A percentile compares a stretch with the other conserved stretches of the same genome.
Evolutionary conservation across 805 yeast species (phyloP).

Genomic region (Wickerhamomyces bovis): DNA sequence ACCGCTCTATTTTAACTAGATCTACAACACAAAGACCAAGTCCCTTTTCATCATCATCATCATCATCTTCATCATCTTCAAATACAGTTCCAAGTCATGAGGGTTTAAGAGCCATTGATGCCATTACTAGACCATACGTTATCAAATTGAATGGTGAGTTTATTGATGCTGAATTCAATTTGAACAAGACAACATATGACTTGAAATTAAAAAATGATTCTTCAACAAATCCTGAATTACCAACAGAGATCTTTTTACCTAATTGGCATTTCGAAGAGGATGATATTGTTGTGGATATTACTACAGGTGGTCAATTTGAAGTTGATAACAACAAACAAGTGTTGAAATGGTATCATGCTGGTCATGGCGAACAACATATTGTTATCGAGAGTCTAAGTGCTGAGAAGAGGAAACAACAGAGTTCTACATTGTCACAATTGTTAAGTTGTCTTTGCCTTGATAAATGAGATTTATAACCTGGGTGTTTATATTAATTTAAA

Average conservation of each 20-base stretch:
- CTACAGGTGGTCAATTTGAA: conserved; percentile 59
- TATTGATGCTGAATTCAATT: conserved; percentile 50
- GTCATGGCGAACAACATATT: conserved; percentile 33
- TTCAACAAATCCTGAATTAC: conserved; percentile 20
- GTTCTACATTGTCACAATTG: conserved; percentile 1
- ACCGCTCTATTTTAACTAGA: background rate
- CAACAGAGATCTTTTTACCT: conserved; percentile 68
- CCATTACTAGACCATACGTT: conserved; percentile 75
- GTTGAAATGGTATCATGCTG: conserved; percentile 65
- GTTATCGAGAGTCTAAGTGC: conserved; percentile 12
- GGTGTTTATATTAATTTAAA: too few species aligned
- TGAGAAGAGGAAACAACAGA: background rate
- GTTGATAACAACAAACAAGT: conserved; percentile 47
- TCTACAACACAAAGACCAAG: background rate
- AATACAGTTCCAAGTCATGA: conserved; percentile 22
- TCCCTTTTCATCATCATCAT: background rate
- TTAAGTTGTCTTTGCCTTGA: background rate
- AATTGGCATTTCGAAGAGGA: conserved; percentile 58
- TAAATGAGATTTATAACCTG: too few species aligned
- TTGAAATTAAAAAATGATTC: conserved; percentile 37
- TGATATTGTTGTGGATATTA: conserved; percentile 40
- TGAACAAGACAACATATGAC: conserved; percentile 39
- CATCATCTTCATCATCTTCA: background rate
- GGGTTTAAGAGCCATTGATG: conserved; percentile 72
- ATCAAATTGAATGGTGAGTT: conserved; percentile 57